These are phyloP conservation scores for Fusarium fracticaudum DNA, from an alignment of 2,329 filamentous ascomycete species.

Conservation along the genomic window DNA sequence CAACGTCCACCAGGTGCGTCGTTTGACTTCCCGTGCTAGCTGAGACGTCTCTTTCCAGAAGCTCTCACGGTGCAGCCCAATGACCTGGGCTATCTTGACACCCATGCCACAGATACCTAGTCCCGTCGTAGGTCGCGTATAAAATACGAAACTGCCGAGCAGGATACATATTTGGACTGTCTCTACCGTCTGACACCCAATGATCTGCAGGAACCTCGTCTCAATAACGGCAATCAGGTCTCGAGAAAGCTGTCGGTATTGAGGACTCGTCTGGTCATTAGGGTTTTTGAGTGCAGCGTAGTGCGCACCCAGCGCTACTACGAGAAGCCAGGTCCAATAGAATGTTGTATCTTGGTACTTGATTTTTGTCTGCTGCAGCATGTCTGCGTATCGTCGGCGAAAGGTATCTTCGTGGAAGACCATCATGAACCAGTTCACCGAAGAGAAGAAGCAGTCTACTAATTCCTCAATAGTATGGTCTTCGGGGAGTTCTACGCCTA, in stretches of 20 bases:
- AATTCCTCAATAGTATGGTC: accelerated
- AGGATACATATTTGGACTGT: background rate
- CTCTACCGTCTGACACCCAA: background rate
- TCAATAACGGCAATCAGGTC: background rate
- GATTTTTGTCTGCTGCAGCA: background rate
- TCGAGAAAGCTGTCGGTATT: background rate
- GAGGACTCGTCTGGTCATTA: accelerated
- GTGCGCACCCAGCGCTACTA: background rate
- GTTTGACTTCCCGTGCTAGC: accelerated
- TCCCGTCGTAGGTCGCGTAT: accelerated
- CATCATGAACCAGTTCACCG: background rate
- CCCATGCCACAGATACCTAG: background rate
- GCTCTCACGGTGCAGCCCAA: background rate
- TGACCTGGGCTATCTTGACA: background rate
- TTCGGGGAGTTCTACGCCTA: background rate
- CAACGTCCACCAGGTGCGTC: background rate
- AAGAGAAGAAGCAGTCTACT: background rate
- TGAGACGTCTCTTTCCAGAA: background rate
- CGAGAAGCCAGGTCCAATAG: background rate
- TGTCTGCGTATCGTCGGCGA: accelerated
- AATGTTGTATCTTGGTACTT: background rate
- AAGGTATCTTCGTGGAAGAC: background rate
- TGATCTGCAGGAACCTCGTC: accelerated
- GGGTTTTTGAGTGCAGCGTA: background rate
- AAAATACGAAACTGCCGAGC: background rate